Conservation (phyloP, 2,329 filamentous ascomycete genomes). For the Botrytis galanthina region DNA sequence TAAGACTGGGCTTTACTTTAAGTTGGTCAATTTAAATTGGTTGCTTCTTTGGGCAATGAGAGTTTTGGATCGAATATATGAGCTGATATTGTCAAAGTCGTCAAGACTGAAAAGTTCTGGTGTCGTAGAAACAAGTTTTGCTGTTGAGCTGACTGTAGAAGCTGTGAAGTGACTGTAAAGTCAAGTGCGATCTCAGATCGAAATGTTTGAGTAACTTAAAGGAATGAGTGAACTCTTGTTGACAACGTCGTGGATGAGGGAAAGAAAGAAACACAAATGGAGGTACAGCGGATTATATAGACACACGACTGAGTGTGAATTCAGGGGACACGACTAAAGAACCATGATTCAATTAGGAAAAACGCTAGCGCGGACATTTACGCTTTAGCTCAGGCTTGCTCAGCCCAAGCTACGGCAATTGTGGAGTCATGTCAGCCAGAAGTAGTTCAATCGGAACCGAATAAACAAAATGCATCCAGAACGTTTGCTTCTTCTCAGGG, state of each 20-base stretch:
- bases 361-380: slow-evolving; percentile 7
- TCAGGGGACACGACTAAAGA: neutral
- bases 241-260: slow-evolving; percentile 26
- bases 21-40: slow-evolving; percentile 31
- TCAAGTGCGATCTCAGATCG: slow-evolving; percentile 34
- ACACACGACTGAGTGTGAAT: neutral
- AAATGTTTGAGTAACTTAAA: slow-evolving; percentile 25
- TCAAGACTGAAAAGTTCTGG: slow-evolving; percentile 10
- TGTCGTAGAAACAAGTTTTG: slow-evolving; percentile 27
- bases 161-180: slow-evolving; percentile 27
- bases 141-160: slow-evolving; percentile 20
- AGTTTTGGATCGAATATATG: slow-evolving; percentile 17
- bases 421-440: slow-evolving; percentile 14
- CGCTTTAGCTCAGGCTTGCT: slow-evolving; percentile 4
- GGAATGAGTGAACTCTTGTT: slow-evolving; percentile 28
- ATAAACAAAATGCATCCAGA: slow-evolving; percentile 17
- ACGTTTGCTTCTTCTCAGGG: slow-evolving; percentile 8
- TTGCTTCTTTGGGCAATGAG: slow-evolving; percentile 18
- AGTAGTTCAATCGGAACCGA: neutral
- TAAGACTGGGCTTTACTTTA: slow-evolving; percentile 26
- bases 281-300: slow-evolving; percentile 2
- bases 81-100: slow-evolving; percentile 18
- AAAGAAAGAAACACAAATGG: neutral
- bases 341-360: neutral
- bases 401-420: slow-evolving; percentile 6